These are phyloP conservation scores for Helminthosporium solani DNA, from an alignment of 2,329 filamentous ascomycete genomes.

Conservation along the genomic window DNA sequence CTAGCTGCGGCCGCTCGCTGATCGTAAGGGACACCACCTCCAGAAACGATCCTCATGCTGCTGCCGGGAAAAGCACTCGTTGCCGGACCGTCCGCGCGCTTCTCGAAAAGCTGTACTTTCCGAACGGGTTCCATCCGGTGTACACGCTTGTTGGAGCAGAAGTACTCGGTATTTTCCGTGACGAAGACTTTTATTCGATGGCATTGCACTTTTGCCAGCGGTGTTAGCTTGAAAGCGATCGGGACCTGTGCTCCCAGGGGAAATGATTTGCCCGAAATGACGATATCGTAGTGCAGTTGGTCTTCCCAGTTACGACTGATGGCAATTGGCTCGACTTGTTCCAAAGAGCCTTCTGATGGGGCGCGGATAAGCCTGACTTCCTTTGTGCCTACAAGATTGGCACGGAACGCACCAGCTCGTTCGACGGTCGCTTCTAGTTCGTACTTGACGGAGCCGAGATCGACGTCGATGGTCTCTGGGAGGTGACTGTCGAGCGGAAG, in stretches of 20 bases:
- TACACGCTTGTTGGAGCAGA: constrained; percentile 80
- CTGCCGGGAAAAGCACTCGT: constrained; percentile 73
- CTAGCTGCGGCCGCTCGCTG: constrained; percentile 57
- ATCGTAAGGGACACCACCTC: constrained; percentile 74
- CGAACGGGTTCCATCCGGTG: constrained; percentile 80
- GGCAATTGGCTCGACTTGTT: constrained; percentile 89
- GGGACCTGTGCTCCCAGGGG: constrained; percentile 84
- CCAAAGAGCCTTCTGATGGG: constrained; percentile 82
- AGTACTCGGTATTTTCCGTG: constrained; percentile 89
- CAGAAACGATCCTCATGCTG: constrained; percentile 72
- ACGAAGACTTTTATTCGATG: constrained; percentile 90
- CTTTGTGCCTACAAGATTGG: constrained; percentile 78
- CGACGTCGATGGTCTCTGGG: constrained; percentile 82
- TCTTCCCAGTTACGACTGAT: constrained; percentile 95
- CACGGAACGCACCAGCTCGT: constrained; percentile 83
- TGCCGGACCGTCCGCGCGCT: constrained; percentile 75
- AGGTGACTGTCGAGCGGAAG: constrained; percentile 76
- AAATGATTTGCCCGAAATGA: constrained; percentile 94
- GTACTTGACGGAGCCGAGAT: constrained; percentile 84
- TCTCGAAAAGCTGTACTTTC: constrained; percentile 86
- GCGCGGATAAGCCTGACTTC: constrained; percentile 83
- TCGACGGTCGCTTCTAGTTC: constrained; percentile 83
- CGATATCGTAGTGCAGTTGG: constrained; percentile 91
- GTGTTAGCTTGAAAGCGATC: constrained; percentile 91
- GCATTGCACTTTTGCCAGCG: constrained; percentile 87